Conservation (phyloP, 805 yeast species). For the Metschnikowia cerradonensis region DNA sequence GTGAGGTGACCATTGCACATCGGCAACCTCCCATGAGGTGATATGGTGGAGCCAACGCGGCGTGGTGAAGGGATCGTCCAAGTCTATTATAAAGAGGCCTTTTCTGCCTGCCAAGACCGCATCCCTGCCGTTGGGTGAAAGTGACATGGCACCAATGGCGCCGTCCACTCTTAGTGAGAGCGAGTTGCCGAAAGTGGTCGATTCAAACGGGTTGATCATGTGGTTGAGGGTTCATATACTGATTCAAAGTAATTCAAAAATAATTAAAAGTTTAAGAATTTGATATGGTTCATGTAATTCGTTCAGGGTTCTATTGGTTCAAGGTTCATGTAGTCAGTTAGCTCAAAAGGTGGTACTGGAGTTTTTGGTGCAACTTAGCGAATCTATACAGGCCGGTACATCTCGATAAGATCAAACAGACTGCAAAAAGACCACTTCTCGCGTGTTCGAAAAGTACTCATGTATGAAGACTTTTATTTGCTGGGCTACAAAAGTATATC, state of each 20-base stretch:
- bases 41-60: conserved; percentile 91
- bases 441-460: no score
- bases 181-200: conserved; percentile 74
- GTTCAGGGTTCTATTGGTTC: no score
- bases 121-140: conserved; percentile 87
- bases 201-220: conserved; percentile 23
- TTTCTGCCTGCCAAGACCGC: conserved; percentile 82
- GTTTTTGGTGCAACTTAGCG: neutral
- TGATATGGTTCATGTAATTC: no score
- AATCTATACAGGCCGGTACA: neutral
- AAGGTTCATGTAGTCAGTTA: no score
- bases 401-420: conserved; percentile 1
- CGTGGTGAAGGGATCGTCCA: conserved; percentile 92
- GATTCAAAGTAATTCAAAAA: no score
- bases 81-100: conserved; percentile 85
- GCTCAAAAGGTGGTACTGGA: neutral
- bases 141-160: conserved; percentile 85
- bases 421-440: neutral
- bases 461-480: no score
- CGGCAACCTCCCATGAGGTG: conserved; percentile 98
- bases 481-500: no score
- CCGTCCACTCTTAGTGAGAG: conserved; percentile 85
- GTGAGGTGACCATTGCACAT: conserved; percentile 98
- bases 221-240: neutral
- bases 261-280: no score